phyloP scores from a whole-genome alignment of 805 yeast species.

The Wickerhamomyces xylosicus region DNA sequence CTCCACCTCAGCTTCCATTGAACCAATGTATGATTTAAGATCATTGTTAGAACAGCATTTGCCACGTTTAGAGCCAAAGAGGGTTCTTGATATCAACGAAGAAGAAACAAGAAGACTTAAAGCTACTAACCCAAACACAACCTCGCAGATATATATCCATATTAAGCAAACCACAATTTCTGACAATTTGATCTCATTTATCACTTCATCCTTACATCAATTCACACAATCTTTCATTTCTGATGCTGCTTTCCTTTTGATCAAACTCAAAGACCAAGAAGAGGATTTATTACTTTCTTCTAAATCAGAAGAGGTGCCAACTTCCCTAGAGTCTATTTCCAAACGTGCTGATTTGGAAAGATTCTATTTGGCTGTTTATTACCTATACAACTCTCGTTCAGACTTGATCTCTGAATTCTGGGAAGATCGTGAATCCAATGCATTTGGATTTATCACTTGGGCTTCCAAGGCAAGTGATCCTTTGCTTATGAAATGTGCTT shows the following conservation, averaged over 20 bases:
- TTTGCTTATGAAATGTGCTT: slow-evolving; percentile 73
- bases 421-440: slow-evolving; percentile 53
- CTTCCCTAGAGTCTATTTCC: slow-evolving; percentile 52
- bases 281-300: slow-evolving; percentile 60
- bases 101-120: slow-evolving; percentile 27
- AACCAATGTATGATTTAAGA: slow-evolving; percentile 54
- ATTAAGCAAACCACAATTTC: slow-evolving; percentile 14
- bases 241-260: slow-evolving; percentile 56
- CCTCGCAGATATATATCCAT: slow-evolving; percentile 13
- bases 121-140: slow-evolving; percentile 11
- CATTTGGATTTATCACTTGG: slow-evolving; percentile 82
- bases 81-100: slow-evolving; percentile 40
- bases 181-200: slow-evolving; percentile 17
- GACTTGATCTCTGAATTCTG: slow-evolving; percentile 53
- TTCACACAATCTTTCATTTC: slow-evolving; percentile 48
- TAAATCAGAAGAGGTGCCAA: slow-evolving; percentile 11
- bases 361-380: slow-evolving; percentile 67
- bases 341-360: slow-evolving; percentile 81
- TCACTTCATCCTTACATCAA: slow-evolving; percentile 33
- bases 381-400: slow-evolving; percentile 54
- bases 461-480: slow-evolving; percentile 66
- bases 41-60: slow-evolving; percentile 55
- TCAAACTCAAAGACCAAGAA: slow-evolving; percentile 61
- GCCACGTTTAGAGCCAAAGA: slow-evolving; percentile 44
- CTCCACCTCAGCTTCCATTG: slow-evolving; percentile 27